These are phyloP conservation scores for Pythium phragmiticola DNA, from an alignment of 352 stramenopile genomes.

Conservation along the genomic window DNA sequence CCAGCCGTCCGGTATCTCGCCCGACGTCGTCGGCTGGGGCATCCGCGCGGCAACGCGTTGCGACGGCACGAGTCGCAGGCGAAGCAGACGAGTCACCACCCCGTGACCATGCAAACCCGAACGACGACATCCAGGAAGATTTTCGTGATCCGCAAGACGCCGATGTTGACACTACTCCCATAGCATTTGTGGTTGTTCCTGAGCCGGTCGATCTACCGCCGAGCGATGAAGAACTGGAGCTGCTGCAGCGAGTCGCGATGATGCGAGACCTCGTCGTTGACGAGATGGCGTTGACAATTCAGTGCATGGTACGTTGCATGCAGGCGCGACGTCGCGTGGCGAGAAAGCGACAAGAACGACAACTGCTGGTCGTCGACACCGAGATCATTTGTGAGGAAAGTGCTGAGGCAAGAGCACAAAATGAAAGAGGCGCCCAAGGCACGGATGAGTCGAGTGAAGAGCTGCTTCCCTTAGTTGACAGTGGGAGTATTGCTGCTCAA, in stretches of 20 bases:
- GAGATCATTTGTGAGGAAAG: neutral
- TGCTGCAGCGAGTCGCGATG: constrained; percentile 9
- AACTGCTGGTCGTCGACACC: neutral
- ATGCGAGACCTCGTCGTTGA: constrained; percentile 17
- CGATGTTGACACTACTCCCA: neutral
- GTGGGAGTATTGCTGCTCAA: neutral
- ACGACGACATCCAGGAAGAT: neutral
- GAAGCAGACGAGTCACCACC: neutral
- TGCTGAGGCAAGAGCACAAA: neutral
- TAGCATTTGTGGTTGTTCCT: neutral
- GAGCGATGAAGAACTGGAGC: constrained; percentile 10
- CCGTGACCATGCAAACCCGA: neutral
- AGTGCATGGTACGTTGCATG: constrained; percentile 42
- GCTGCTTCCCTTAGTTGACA: neutral
- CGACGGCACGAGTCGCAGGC: neutral
- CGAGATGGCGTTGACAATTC: constrained; percentile 33
- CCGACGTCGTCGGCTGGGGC: constrained; percentile 17
- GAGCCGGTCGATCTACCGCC: neutral
- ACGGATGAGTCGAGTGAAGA: neutral
- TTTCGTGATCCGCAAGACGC: neutral
- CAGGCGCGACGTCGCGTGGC: constrained; percentile 32
- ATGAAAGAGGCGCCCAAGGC: neutral
- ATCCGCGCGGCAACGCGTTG: constrained; percentile 7
- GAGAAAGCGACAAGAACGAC: constrained; percentile 25
- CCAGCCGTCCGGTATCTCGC: neutral